A percentile compares a stretch with the other conserved stretches of the same genome.
Evolutionary conservation across 352 stramenopile species (phyloP).

Genomic region (Globisporangium nagaii): DNA sequence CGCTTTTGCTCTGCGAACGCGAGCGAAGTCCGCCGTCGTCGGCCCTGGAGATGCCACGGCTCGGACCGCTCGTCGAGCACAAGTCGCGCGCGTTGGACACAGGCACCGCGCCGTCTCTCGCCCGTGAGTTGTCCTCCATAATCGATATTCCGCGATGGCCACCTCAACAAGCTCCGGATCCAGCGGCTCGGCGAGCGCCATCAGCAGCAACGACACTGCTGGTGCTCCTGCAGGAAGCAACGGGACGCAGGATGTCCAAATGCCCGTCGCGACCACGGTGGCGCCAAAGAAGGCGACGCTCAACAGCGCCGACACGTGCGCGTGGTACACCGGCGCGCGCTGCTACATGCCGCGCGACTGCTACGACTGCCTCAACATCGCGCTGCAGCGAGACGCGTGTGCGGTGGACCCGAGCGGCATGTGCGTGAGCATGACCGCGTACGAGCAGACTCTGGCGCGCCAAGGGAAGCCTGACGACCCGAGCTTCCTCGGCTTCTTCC

Average conservation of each 20-base stretch:
- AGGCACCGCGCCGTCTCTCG: too few species aligned
- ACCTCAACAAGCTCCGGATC: neutral
- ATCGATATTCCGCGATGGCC: neutral
- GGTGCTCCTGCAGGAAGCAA: neutral
- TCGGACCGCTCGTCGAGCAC: too few species aligned
- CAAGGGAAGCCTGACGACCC: neutral
- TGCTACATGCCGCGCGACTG: conserved; percentile 13
- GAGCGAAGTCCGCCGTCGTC: neutral
- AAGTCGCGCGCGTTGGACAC: too few species aligned
- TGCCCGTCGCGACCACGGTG: neutral
- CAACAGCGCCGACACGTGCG: conserved; percentile 9
- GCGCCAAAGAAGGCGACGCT: conserved; percentile 3
- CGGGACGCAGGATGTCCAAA: neutral
- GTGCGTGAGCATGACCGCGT: conserved; percentile 9
- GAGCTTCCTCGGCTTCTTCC: conserved; percentile 9
- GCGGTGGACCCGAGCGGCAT: conserved; percentile 7
- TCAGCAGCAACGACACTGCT: neutral
- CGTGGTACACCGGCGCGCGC: conserved; percentile 7
- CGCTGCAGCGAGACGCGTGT: conserved; percentile 5
- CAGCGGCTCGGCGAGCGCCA: neutral
- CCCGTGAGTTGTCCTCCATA: too few species aligned
- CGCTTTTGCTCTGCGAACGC: neutral
- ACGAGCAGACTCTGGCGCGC: neutral
- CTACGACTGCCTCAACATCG: conserved; percentile 15
- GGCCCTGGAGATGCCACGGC: too few species aligned